Conservation (phyloP, 2,329 filamentous ascomycete species). For the Penicillium sp. region DNA sequence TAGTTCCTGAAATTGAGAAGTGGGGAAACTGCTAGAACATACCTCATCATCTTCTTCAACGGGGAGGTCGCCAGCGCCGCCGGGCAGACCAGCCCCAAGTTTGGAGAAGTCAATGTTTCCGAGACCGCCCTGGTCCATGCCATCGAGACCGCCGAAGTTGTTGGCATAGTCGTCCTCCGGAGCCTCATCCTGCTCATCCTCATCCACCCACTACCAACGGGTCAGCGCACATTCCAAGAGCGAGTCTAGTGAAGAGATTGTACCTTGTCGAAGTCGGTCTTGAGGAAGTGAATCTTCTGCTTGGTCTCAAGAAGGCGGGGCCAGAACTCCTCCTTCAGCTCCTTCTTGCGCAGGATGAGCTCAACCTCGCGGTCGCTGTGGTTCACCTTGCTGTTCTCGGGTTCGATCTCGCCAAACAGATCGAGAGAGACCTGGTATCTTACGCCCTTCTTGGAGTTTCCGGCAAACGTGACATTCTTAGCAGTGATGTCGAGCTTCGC, state of each 20-base stretch:
- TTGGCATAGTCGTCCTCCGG: constrained; percentile 73
- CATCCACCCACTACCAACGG: constrained; percentile 78
- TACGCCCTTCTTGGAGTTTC: constrained; percentile 82
- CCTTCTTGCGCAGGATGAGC: constrained; percentile 95
- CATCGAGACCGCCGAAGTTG: constrained; percentile 57
- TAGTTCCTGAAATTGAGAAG: neutral
- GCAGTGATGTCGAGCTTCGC: constrained; percentile 85
- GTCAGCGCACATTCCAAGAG: constrained; percentile 19
- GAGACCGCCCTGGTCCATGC: constrained; percentile 67
- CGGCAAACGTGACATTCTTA: constrained; percentile 77
- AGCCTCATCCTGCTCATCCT: constrained; percentile 95
- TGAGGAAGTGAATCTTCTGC: constrained; percentile 92
- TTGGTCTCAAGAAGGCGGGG: constrained; percentile 88
- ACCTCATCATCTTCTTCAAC: constrained; percentile 48
- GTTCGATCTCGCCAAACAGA: constrained; percentile 90
- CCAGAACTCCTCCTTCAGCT: constrained; percentile 93
- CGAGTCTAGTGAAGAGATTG: constrained; percentile 25
- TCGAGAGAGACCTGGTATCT: constrained; percentile 86
- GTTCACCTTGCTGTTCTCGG: constrained; percentile 79
- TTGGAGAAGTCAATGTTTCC: constrained; percentile 94
- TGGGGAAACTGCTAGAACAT: constrained; percentile 32
- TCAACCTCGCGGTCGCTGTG: constrained; percentile 89
- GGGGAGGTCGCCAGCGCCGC: constrained; percentile 39
- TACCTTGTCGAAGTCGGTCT: constrained; percentile 98
- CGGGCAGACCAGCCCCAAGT: constrained; percentile 66